phyloP scores from a whole-genome alignment of 768 basidiomycete genomes.

The Daedalea quercina region DNA sequence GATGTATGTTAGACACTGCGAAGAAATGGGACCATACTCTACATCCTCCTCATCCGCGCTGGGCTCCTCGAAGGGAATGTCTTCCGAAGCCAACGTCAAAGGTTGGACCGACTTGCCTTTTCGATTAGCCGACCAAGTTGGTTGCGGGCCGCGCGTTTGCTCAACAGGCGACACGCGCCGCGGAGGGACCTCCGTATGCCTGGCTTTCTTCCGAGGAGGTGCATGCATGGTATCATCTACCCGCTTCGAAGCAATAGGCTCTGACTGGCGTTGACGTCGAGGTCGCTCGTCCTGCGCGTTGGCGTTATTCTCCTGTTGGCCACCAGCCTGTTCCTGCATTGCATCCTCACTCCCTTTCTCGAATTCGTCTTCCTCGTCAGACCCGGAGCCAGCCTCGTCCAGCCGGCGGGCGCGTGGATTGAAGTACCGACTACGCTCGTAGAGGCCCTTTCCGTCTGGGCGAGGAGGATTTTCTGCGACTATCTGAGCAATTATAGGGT shows the following conservation, averaged over 20 bases:
- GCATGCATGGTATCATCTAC: background rate
- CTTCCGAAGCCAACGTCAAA: background rate
- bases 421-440: background rate
- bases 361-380: background rate
- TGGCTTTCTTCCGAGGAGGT: background rate
- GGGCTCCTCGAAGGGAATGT: background rate
- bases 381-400: background rate
- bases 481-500: constrained; percentile 21
- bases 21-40: background rate
- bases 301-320: background rate
- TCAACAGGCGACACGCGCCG: background rate
- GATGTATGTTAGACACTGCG: too few species aligned
- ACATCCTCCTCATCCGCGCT: background rate
- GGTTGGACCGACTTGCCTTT: too few species aligned
- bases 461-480: constrained; percentile 11
- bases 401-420: background rate
- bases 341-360: background rate
- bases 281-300: background rate
- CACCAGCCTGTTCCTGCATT: background rate
- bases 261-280: background rate
- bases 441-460: constrained; percentile 10
- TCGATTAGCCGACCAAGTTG: background rate
- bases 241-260: background rate
- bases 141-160: background rate
- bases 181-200: constrained; percentile 1